These are phyloP conservation scores for Punctularia strigosozonata DNA, from an alignment of 768 basidiomycete genomes.

Conservation along the genomic window DNA sequence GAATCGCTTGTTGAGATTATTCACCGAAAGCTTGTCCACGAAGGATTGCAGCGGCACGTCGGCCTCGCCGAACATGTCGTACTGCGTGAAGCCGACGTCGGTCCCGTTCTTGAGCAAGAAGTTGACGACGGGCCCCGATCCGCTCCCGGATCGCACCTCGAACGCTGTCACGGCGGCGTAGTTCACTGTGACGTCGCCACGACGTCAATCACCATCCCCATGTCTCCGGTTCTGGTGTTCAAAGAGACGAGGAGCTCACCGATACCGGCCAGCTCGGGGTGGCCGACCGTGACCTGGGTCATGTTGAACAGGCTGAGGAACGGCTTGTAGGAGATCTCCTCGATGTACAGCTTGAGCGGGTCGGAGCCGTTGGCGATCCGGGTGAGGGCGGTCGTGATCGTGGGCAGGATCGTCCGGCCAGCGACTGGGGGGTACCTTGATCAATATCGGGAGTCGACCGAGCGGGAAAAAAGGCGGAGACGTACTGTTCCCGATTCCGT, in stretches of 20 bases:
- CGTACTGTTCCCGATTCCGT: conserved; percentile 58
- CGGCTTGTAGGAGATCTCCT: conserved; percentile 65
- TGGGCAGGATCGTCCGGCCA: conserved; percentile 50
- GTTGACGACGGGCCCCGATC: conserved; percentile 37
- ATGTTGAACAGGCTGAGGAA: conserved; percentile 72
- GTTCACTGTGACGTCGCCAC: conserved; percentile 30
- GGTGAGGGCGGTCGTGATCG: conserved; percentile 40
- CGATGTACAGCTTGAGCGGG: conserved; percentile 45
- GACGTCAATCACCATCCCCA: not conserved
- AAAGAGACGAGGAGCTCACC: conserved; percentile 21
- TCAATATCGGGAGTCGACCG: not conserved
- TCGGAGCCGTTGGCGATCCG: conserved; percentile 37
- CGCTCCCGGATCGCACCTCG: conserved; percentile 41
- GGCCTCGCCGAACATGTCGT: conserved; percentile 23
- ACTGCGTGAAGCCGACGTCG: conserved; percentile 32
- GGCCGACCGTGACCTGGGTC: conserved; percentile 41
- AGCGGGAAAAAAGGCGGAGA: not conserved
- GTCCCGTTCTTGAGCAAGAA: conserved; percentile 62
- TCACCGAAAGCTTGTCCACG: conserved; percentile 27
- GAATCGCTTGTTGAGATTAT: conserved; percentile 6
- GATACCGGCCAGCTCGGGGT: conserved; percentile 45
- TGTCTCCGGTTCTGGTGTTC: not conserved
- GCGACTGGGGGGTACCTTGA: conserved; percentile 34
- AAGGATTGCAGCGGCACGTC: conserved; percentile 48
- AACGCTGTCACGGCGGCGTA: conserved; percentile 47